These are phyloP conservation scores for Neurospora crassa DNA, from an alignment of 2,329 filamentous ascomycete species.

Conservation along the genomic window DNA sequence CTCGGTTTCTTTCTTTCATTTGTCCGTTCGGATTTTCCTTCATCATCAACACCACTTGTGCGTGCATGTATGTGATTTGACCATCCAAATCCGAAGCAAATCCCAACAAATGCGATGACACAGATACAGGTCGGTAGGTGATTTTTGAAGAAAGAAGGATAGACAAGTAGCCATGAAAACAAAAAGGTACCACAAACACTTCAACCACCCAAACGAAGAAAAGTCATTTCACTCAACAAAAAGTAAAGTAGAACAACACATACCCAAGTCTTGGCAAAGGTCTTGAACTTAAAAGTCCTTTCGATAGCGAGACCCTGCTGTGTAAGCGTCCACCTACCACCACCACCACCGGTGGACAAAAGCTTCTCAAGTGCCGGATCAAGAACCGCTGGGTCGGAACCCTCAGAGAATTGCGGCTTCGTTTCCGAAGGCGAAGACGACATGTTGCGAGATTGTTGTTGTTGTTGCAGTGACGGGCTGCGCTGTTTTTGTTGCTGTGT, in stretches of 20 bases:
- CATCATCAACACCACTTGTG: not conserved
- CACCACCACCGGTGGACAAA: conserved; percentile 23
- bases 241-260: conserved; percentile 17
- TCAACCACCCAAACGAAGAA: too few relatives aligned
- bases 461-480: not conserved
- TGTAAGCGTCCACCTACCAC: conserved; percentile 41
- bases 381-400: conserved; percentile 31
- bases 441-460: conserved; percentile 4
- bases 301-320: conserved; percentile 45
- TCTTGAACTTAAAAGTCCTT: conserved; percentile 54
- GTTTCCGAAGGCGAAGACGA: not conserved
- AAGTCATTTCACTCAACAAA: too few relatives aligned
- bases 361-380: conserved; percentile 26
- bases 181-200: too few relatives aligned
- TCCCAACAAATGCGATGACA: not conserved
- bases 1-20: not conserved
- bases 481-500: not conserved
- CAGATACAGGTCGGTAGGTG: too few relatives aligned
- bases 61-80: too few relatives aligned
- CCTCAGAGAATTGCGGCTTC: conserved; percentile 31
- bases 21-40: not conserved
- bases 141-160: too few relatives aligned
- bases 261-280: conserved; percentile 57
- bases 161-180: too few relatives aligned
- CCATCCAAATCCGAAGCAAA: not conserved